Base-by-base conservation (phyloP, 192 early-diverging fungal species). In the Phycomyces nitens region DNA sequence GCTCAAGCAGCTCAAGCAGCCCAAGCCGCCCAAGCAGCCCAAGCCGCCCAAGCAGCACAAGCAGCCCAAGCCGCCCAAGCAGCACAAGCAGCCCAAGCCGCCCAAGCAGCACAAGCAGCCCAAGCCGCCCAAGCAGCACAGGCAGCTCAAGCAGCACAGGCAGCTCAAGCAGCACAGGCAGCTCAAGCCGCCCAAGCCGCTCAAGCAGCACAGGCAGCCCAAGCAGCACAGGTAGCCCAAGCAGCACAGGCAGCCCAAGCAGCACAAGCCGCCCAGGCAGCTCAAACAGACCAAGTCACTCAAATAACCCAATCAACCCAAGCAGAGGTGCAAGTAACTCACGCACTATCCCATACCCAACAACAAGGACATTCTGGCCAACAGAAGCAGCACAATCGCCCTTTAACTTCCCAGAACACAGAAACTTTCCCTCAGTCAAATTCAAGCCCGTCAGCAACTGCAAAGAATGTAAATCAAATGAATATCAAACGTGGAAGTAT, bases 401-500 rank as follows among this genome's bases (percentile, higher is more conserved):
- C 44, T 21, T 59, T 53, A 50, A 20, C 26, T 34, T 51, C 24
- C 52, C 8, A 49, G 52, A 22, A 21, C 40, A 18, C 26, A 54
- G 54, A 64, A 42, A 2, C 27, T 20, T n/a, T 56, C 52, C 5
- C 52, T 55, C 40, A 43, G 29, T 20, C 55, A 20, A 21, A 38
- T 12, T 34, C 56, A 14, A 23, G 54, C 27, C n/a, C 44, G 12
- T 47, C 18, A 3, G 12, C 55, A 57, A 20, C 64, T 58, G 6
- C 56, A 56, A 52, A 24, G 12, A 27, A 21, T 22, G 22, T 53
- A 3, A 47, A 11, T 11, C 15, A 14, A 34, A 52, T 40, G 14
- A 47, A 53, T 41, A 53, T 66, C 0, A 73, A 73, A 26, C 71
- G 66, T 58, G 59, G 23, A 7, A 73, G 61, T 44, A 67, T 73